Evolutionary conservation across 768 basidiomycete genomes (phyloP).

Genomic region (Exidia glandulosa): DNA sequence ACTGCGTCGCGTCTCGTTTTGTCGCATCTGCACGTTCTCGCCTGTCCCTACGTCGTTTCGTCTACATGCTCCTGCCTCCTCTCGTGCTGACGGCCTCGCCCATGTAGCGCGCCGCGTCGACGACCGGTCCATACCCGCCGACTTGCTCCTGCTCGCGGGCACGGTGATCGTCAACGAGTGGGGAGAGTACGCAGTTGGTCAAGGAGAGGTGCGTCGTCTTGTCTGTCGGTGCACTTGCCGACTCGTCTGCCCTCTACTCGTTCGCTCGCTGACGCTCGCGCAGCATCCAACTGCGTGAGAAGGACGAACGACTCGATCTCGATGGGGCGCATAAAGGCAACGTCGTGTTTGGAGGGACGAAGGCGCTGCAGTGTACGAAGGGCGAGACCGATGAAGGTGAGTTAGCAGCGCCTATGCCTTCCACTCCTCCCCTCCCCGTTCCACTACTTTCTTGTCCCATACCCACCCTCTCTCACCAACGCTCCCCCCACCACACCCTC

Average conservation of each 20-base stretch:
- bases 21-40: too few species aligned
- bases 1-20: too few species aligned
- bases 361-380: conserved; percentile 71
- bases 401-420: too few species aligned
- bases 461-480: too few species aligned
- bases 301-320: conserved; percentile 65
- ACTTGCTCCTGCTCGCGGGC: conserved; percentile 87
- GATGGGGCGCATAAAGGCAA: conserved; percentile 79
- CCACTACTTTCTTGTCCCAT: too few species aligned
- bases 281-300: conserved; percentile 70
- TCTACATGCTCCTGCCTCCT: too few species aligned
- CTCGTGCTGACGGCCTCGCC: too few species aligned
- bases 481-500: too few species aligned
- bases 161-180: conserved; percentile 96
- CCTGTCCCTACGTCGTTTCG: too few species aligned
- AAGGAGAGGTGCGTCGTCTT: conserved; percentile 44
- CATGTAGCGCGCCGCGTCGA: too few species aligned
- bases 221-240: neutral
- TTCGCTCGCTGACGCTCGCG: neutral
- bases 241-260: neutral
- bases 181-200: conserved; percentile 92
- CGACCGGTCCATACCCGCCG: conserved; percentile 87
- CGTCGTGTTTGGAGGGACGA: conserved; percentile 93
- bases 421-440: too few species aligned
- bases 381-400: too few species aligned